These are phyloP conservation scores for Paecilomyces niveus DNA, from an alignment of 2,329 filamentous ascomycete genomes.

Conservation along the genomic window DNA sequence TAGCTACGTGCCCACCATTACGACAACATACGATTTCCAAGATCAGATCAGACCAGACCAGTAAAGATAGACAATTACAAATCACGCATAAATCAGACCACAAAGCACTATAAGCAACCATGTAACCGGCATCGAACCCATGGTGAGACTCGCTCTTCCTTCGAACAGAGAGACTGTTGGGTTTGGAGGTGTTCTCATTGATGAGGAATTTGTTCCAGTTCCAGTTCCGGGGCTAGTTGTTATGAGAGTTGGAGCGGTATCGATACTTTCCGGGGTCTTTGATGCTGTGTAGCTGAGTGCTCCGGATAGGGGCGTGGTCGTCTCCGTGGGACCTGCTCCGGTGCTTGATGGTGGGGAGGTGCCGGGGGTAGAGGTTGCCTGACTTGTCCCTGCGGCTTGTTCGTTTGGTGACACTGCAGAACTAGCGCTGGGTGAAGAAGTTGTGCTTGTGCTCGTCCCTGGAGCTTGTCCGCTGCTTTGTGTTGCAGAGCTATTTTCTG, in stretches of 20 bases:
- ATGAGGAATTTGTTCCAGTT: neutral
- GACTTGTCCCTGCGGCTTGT: neutral
- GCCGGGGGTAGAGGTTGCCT: neutral
- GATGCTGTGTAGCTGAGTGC: no score
- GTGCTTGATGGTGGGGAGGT: no score
- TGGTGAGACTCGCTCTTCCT: neutral
- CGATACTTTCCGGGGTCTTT: no score
- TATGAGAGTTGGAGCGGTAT: neutral
- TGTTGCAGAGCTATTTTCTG: neutral
- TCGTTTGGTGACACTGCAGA: neutral
- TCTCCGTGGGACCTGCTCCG: no score
- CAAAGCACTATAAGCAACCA: neutral
- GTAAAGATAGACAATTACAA: neutral
- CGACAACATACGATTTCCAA: neutral
- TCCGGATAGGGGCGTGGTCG: no score
- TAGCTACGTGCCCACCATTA: neutral
- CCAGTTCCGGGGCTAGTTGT: neutral
- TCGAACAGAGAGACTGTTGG: neutral
- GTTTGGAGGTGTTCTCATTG: neutral
- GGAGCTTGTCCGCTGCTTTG: no score
- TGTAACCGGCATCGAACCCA: neutral
- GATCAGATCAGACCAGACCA: neutral
- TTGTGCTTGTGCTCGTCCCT: neutral
- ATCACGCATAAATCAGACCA: neutral
- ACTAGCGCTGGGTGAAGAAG: neutral